phyloP scores from a whole-genome alignment of 305 asterid genomes.

The Caryopteris hybrid region DNA sequence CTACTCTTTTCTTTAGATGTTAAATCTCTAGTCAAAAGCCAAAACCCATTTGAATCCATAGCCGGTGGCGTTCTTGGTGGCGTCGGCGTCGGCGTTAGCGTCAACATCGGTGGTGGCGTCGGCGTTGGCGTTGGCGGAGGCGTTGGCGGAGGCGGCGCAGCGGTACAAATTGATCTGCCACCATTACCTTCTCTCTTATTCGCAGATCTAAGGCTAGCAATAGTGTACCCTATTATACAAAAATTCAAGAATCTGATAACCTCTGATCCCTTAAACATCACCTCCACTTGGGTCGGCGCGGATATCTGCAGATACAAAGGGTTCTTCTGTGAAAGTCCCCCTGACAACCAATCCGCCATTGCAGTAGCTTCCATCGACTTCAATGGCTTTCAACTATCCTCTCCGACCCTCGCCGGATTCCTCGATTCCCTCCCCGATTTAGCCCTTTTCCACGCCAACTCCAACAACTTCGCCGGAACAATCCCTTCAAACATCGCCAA shows the following conservation, averaged over 20 bases:
- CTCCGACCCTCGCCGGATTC: constrained; percentile 55
- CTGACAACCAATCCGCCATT: constrained; percentile 62
- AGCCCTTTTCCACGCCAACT: constrained; percentile 78
- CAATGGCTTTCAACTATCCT: constrained; percentile 58
- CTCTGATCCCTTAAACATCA: constrained; percentile 56
- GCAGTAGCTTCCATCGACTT: constrained; percentile 81
- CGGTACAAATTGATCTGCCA: not conserved
- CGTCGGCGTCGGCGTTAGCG: not conserved
- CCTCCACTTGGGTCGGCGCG: constrained; percentile 58
- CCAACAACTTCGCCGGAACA: constrained; percentile 60
- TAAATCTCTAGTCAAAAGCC: not conserved
- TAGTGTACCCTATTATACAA: constrained; percentile 56
- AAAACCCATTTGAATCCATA: not conserved
- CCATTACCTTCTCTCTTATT: constrained; percentile 26
- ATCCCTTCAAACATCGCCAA: constrained; percentile 37
- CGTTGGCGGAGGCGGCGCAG: not conserved
- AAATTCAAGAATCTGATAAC: constrained; percentile 49
- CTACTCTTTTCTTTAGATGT: not conserved
- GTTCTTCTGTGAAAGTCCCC: constrained; percentile 69
- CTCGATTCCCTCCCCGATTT: constrained; percentile 69
- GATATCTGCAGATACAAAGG: constrained; percentile 61
- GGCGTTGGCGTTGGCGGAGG: not conserved
- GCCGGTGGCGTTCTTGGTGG: not conserved
- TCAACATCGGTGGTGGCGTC: not conserved
- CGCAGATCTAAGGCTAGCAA: constrained; percentile 54